Percentiles rank a stretch among this genome's conserved stretches.
Conservation (phyloP, 2,329 filamentous ascomycete species). For the Neopestalotiopsis clavispora region DNA sequence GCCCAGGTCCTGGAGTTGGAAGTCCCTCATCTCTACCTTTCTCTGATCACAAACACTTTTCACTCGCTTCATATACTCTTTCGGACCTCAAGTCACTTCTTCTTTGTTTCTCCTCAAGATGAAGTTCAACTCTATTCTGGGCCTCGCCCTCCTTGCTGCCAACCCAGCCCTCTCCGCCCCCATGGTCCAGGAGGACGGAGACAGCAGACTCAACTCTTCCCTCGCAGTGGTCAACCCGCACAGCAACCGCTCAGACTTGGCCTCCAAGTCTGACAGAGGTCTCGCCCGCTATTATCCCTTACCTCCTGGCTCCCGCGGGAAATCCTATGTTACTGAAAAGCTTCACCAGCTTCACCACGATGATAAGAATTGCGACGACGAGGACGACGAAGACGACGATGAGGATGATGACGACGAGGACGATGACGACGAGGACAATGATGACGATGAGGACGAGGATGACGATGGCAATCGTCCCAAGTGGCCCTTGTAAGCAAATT, state of each 20-base stretch:
- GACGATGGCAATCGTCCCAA: background rate
- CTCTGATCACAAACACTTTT: too few species aligned
- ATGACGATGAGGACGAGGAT: background rate
- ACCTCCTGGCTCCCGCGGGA: background rate
- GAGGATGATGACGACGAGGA: background rate
- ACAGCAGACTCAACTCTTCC: too few species aligned
- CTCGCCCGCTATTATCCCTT: too few species aligned
- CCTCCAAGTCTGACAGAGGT: too few species aligned
- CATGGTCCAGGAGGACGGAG: background rate
- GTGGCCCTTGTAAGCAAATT: background rate
- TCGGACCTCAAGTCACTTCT: background rate
- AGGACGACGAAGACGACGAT: background rate
- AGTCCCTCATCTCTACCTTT: too few species aligned
- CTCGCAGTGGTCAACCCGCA: background rate
- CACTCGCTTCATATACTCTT: too few species aligned
- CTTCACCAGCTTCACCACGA: background rate
- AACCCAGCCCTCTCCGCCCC: background rate
- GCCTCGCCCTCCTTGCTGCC: background rate
- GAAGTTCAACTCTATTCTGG: background rate
- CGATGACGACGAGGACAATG: background rate
- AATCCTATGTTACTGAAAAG: background rate
- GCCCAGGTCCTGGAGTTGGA: too few species aligned
- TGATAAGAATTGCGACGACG: background rate
- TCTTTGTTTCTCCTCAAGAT: background rate
- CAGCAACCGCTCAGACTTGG: background rate